phyloP scores from a whole-genome alignment of 331 rosid species.

The Quercus tomentella region DNA sequence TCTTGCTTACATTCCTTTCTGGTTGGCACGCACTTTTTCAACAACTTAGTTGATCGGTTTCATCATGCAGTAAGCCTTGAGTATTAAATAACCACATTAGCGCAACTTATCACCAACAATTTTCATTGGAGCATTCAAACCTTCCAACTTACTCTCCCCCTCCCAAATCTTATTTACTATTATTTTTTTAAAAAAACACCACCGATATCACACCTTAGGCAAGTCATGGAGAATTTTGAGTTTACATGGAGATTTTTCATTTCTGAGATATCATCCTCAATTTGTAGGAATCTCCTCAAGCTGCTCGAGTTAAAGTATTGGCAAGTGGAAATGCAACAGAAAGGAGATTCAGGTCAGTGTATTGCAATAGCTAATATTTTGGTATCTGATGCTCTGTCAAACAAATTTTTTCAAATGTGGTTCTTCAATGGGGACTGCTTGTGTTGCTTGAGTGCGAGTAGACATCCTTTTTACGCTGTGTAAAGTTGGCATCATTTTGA shows the following conservation, averaged over 20 bases:
- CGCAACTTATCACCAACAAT: not conserved
- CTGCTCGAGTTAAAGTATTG: slow-evolving; percentile 97
- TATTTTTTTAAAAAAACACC: not conserved
- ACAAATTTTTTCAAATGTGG: no score
- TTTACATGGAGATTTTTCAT: not conserved
- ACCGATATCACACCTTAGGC: not conserved
- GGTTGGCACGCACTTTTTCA: not conserved
- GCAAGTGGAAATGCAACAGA: slow-evolving; percentile 98
- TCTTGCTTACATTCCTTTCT: not conserved
- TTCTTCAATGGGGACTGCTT: no score
- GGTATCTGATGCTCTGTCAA: not conserved
- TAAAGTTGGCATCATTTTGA: not conserved
- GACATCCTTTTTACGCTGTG: not conserved
- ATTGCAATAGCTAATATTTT: not conserved
- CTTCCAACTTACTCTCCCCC: not conserved
- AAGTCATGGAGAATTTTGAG: not conserved
- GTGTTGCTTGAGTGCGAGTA: not conserved
- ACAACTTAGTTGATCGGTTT: not conserved
- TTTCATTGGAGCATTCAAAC: not conserved
- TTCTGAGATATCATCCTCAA: slow-evolving; percentile 16
- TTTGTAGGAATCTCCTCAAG: slow-evolving; percentile 94
- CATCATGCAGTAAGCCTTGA: not conserved
- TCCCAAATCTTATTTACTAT: not conserved
- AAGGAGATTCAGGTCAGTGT: slow-evolving; percentile 86
- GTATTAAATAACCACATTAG: not conserved